phyloP scores from a whole-genome alignment of 371 early-diverging fungal genomes.

The Mucor racemosus region DNA sequence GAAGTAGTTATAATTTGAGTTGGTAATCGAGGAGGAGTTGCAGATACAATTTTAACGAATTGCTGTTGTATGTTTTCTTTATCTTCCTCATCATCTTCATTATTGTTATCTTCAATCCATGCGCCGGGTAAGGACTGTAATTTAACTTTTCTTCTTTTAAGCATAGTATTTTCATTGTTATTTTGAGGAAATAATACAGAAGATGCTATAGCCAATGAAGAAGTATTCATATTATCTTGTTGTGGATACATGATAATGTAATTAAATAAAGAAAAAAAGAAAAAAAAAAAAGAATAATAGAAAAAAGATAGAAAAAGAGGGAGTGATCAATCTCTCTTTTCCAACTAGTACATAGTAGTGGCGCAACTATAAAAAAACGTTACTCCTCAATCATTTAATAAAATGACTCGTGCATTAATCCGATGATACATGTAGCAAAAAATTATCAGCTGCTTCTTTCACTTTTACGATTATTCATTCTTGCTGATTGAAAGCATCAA shows the following conservation, averaged over 20 bases:
- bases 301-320: conserved; percentile 11
- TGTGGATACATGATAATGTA: conserved; percentile 5
- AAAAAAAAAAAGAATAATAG: conserved; percentile 12
- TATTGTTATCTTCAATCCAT: conserved; percentile 34
- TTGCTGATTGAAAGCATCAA: no score
- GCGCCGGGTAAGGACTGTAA: conserved; percentile 40
- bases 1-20: background rate
- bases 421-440: background rate
- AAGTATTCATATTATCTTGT: background rate
- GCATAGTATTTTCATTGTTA: conserved; percentile 11
- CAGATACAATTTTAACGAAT: background rate
- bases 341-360: background rate
- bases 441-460: background rate
- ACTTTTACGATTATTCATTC: background rate
- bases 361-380: conserved; percentile 4
- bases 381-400: conserved; percentile 2
- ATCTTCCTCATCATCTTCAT: conserved; percentile 20
- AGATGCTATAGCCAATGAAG: conserved; percentile 25
- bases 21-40: conserved; percentile 3
- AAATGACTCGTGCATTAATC: conserved; percentile 13
- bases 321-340: background rate
- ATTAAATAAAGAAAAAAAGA: background rate
- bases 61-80: background rate
- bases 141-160: conserved; percentile 17
- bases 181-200: conserved; percentile 28